Evolutionary conservation across 116 monocot genomes (phyloP), one percentile per base, ranked within the genome.

Genomic region (Zostera marina): DNA sequence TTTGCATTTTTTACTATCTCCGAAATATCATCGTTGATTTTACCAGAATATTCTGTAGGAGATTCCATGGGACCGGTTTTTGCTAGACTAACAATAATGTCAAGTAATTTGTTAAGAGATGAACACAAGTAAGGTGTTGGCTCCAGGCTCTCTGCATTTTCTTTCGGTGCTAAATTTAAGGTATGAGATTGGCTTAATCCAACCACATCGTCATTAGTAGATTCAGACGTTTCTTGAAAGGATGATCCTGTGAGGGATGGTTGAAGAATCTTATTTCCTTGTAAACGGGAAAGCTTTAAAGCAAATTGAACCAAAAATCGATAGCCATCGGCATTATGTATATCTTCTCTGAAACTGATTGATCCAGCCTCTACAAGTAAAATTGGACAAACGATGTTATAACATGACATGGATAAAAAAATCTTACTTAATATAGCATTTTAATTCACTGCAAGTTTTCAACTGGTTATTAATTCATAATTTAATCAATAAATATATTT

Each of bases 321-420:
- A 63, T 91, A 99, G 22, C 99, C 99, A 76, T 99, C 91, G 4
- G 99, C 99, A 77, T 99, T 99, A 59, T 99, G 91, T 70, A 99
- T 99, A 64, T 99, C 99, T 70, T 87, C 91, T 66, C 75, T 74
- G 45, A 99, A 81, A 49, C 73, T 78, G 64, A 79, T 68, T 11
- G 68, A 51, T 20, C 91, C 99, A 62, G 86, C 72, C 25, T 99
- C 83, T 90, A 69, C 66, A 91, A 70, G 41, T 17, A 54, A 54
- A 42, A 43, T 53, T 42, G 1, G 19, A 48, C n/a, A 48, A 7
- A 8, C 6, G 15, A 6, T 8, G 48, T 48, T 48, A 48, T 19
- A 16, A 48, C 2, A 48, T 48, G 8, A 19, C 48, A 48, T 48
- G 17, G 17, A 48, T 16, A 48, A 2, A 48, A n/a, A 48, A 9